Evolutionary conservation across 1,284 basidiomycete species (phyloP).

Genomic region (Leccinum pachyderme): DNA sequence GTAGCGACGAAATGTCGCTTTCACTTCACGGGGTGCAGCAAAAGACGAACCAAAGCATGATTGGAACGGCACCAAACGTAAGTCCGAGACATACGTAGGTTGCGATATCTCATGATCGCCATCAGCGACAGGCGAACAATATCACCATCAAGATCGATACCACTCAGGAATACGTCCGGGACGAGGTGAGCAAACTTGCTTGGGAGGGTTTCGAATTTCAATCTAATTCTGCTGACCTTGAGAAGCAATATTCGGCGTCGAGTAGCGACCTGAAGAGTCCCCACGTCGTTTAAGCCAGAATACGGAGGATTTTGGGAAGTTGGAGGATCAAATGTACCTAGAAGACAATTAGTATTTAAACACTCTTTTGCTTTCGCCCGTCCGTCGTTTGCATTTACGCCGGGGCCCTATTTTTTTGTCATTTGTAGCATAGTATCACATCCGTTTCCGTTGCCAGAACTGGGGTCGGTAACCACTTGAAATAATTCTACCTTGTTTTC

Average conservation of each 20-base stretch:
- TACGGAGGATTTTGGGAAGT: not conserved
- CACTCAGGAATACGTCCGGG: conserved; percentile 31
- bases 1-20: conserved; percentile 32
- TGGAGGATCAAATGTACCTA: conserved; percentile 7
- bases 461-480: conserved; percentile 13
- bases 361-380: conserved; percentile 5
- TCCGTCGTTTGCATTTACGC: conserved; percentile 4
- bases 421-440: conserved; percentile 19
- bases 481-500: conserved; percentile 3
- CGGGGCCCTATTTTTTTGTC: conserved; percentile 6
- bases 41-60: conserved; percentile 22
- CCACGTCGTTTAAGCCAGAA: conserved; percentile 16
- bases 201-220: no score
- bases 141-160: conserved; percentile 36
- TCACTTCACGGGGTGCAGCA: conserved; percentile 33
- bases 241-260: conserved; percentile 22
- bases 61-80: conserved; percentile 21
- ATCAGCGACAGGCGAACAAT: conserved; percentile 30
- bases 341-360: conserved; percentile 1
- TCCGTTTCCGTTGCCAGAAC: conserved; percentile 11
- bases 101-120: conserved; percentile 8
- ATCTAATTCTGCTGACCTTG: conserved; percentile 1
- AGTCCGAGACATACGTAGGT: not conserved
- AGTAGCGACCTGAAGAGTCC: conserved; percentile 19
- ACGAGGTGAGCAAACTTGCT: conserved; percentile 25